phyloP scores from a whole-genome alignment of 208 protist genomes.

The Leishmania lainsoni region DNA sequence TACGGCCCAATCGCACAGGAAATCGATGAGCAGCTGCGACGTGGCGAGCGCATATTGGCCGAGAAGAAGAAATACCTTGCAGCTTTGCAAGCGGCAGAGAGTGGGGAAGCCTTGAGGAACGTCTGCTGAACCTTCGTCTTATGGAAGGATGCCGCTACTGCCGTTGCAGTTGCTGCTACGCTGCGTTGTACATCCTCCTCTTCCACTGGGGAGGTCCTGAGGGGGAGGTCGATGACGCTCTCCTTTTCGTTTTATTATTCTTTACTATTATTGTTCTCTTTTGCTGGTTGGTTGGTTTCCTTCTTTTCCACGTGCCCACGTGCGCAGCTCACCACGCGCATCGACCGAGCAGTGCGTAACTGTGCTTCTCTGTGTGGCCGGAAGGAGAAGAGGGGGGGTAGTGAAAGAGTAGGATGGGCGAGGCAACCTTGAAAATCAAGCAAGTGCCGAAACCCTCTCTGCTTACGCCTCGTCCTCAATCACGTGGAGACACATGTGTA shows the following conservation, averaged over 20 bases:
- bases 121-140: not conserved
- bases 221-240: not conserved
- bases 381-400: not conserved
- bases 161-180: not conserved
- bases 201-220: not conserved
- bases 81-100: not conserved
- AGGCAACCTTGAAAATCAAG: not conserved
- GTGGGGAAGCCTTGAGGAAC: not conserved
- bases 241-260: not conserved
- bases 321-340: not conserved
- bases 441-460: not conserved
- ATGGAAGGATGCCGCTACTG: not conserved
- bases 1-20: constrained; percentile 20
- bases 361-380: not conserved
- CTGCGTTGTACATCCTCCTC: not conserved
- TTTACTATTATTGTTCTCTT: not conserved
- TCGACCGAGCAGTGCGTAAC: not conserved
- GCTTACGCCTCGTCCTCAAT: too few species aligned
- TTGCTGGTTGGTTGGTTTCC: not conserved
- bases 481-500: too few species aligned
- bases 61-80: constrained; percentile 18
- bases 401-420: not conserved
- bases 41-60: constrained; percentile 13
- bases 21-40: constrained; percentile 23
- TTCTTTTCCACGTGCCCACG: not conserved